phyloP scores from a whole-genome alignment of 2,329 filamentous ascomycete genomes.

The Diaporthe sp. region DNA sequence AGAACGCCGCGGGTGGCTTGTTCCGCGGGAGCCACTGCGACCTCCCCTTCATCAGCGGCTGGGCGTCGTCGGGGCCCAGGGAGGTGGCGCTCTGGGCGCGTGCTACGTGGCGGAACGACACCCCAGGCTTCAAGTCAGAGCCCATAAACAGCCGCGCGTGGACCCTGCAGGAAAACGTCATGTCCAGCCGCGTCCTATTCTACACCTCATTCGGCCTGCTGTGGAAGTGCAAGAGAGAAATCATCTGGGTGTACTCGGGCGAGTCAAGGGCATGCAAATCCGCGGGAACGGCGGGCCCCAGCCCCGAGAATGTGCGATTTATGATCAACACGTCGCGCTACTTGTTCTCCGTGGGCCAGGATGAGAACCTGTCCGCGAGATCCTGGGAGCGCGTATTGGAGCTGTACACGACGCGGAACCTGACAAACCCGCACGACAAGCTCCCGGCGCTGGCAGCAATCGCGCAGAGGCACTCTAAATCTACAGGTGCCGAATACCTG shows the following conservation, averaged over 20 bases:
- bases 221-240: neutral
- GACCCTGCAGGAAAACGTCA: neutral
- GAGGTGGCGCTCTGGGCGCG: neutral
- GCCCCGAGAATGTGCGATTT: neutral
- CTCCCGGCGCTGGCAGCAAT: neutral
- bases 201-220: neutral
- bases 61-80: neutral
- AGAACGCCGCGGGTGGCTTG: neutral
- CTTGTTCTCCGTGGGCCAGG: neutral
- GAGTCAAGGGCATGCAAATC: no score
- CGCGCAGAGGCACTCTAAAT: neutral
- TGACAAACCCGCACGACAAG: conserved; percentile 2
- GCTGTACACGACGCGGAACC: neutral
- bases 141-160: neutral
- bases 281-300: neutral
- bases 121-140: neutral
- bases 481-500: neutral
- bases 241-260: neutral
- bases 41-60: neutral
- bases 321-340: neutral
- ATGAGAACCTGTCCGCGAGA: neutral
- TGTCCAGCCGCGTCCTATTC: neutral
- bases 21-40: neutral
- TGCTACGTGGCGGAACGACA: neutral
- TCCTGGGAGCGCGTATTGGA: neutral